Percentiles rank a stretch among this genome's conserved stretches.
Conservation (phyloP, 2,329 filamentous ascomycete genomes). For the Fusarium transvaalense region DNA sequence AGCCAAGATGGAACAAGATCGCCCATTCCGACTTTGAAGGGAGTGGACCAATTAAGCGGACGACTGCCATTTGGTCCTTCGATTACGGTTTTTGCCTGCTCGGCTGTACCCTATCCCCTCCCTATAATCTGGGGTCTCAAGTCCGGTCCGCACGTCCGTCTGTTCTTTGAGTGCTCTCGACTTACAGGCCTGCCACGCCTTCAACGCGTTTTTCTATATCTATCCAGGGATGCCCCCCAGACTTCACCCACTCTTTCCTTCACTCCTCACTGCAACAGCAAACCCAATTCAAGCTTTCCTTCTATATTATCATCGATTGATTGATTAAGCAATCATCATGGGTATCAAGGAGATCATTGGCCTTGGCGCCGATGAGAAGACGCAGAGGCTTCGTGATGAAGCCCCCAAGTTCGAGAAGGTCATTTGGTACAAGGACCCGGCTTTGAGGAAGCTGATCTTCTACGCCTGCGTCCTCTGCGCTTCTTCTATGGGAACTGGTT, state of each 20-base stretch:
- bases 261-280: constrained; percentile 1
- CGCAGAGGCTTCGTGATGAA: constrained; percentile 52
- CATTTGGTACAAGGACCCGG: constrained; percentile 67
- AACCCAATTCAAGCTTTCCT: neutral
- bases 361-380: constrained; percentile 29
- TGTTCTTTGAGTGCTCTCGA: constrained; percentile 1
- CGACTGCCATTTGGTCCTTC: constrained; percentile 10
- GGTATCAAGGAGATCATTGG: constrained; percentile 32
- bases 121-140: constrained; percentile 28
- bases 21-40: constrained; percentile 23
- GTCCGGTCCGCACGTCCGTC: constrained; percentile 29
- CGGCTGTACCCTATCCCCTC: constrained; percentile 9
- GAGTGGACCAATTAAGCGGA: constrained; percentile 11
- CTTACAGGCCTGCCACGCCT: constrained; percentile 11
- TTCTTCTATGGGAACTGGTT: constrained; percentile 36
- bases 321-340: constrained; percentile 12
- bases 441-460: constrained; percentile 67
- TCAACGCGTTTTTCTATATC: constrained; percentile 25
- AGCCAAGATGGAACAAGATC: constrained; percentile 34
- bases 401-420: constrained; percentile 67
- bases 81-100: constrained; percentile 18
- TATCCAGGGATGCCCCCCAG: constrained; percentile 10
- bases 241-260: neutral
- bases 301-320: neutral
- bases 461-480: constrained; percentile 24